A percentile compares a stretch with the other conserved stretches of the same genome.
These are phyloP conservation scores for Cladosporium sp. DNA, from an alignment of 2,329 filamentous ascomycete genomes.

Conservation along the genomic window DNA sequence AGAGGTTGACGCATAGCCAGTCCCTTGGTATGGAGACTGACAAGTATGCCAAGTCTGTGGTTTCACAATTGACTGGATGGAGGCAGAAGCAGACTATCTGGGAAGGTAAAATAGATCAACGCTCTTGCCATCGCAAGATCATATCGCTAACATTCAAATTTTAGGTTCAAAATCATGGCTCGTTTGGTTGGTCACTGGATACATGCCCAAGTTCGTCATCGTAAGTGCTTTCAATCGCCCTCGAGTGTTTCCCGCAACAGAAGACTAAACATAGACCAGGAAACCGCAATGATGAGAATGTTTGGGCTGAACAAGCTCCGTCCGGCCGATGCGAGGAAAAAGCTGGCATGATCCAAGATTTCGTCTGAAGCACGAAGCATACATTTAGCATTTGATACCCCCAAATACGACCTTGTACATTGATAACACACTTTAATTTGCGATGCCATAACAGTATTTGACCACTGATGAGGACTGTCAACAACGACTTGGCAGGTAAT, in stretches of 20 bases:
- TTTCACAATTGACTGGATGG: conserved; percentile 44
- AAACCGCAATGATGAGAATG: conserved; percentile 11
- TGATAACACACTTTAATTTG: not conserved
- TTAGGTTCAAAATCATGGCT: conserved; percentile 36
- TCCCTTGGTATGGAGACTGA: conserved; percentile 49
- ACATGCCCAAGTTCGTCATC: conserved; percentile 41
- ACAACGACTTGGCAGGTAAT: not conserved
- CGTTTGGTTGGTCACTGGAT: conserved; percentile 47
- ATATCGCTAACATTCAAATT: not conserved
- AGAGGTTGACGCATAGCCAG: conserved; percentile 52
- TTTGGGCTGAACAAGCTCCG: conserved; percentile 5
- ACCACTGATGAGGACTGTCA: not conserved
- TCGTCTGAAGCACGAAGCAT: not conserved
- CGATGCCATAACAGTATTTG: no score
- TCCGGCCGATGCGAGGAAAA: not conserved
- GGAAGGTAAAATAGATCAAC: conserved; percentile 39
- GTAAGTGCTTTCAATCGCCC: conserved; percentile 20
- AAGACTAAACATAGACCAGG: not conserved
- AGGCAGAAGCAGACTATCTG: conserved; percentile 43
- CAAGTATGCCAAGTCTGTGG: conserved; percentile 53
- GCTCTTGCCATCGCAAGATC: not conserved
- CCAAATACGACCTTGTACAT: not conserved
- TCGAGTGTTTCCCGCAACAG: not conserved
- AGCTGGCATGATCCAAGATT: not conserved
- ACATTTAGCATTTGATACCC: not conserved